phyloP scores from a whole-genome alignment of 257 asterid genomes.

The Asclepias syriaca region DNA sequence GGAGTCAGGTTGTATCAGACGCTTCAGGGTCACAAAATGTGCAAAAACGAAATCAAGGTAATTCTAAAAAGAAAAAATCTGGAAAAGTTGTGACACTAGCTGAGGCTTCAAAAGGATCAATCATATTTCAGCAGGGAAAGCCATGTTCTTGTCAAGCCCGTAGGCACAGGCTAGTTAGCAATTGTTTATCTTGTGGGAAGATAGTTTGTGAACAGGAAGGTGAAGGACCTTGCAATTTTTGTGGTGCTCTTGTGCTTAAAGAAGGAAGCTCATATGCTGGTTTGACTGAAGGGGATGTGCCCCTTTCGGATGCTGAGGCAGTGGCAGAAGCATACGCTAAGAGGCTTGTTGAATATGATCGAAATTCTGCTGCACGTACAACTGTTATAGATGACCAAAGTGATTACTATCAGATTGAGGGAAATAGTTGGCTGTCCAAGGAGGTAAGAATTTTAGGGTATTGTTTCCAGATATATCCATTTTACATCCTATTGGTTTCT shows the following conservation, averaged over 20 bases:
- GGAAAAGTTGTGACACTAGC: conserved; percentile 85
- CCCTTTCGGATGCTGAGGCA: conserved; percentile 62
- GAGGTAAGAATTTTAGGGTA: conserved; percentile 41
- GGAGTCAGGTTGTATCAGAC: conserved; percentile 30
- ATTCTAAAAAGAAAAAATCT: conserved; percentile 70
- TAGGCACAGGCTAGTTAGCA: conserved; percentile 71
- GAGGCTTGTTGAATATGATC: conserved; percentile 94
- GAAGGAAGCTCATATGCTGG: conserved; percentile 95
- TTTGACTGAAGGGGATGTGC: conserved; percentile 46
- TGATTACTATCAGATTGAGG: conserved; percentile 88
- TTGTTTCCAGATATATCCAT: conserved; percentile 5
- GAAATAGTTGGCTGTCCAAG: conserved; percentile 72
- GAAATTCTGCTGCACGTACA: conserved; percentile 97
- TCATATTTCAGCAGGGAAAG: conserved; percentile 84
- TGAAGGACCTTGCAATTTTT: conserved; percentile 88
- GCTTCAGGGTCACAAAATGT: conserved; percentile 33
- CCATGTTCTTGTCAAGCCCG: conserved; percentile 98
- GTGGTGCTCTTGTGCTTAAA: conserved; percentile 84
- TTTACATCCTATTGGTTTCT: neutral
- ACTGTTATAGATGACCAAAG: conserved; percentile 96
- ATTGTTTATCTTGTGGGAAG: conserved; percentile 92
- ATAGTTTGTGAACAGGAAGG: conserved; percentile 97
- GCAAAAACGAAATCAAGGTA: conserved; percentile 31
- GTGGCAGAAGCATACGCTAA: conserved; percentile 89
- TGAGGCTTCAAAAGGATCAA: conserved; percentile 91